Base-by-base conservation (phyloP, 2,329 filamentous ascomycete genomes). In the Acrodontium crateriforme region DNA sequence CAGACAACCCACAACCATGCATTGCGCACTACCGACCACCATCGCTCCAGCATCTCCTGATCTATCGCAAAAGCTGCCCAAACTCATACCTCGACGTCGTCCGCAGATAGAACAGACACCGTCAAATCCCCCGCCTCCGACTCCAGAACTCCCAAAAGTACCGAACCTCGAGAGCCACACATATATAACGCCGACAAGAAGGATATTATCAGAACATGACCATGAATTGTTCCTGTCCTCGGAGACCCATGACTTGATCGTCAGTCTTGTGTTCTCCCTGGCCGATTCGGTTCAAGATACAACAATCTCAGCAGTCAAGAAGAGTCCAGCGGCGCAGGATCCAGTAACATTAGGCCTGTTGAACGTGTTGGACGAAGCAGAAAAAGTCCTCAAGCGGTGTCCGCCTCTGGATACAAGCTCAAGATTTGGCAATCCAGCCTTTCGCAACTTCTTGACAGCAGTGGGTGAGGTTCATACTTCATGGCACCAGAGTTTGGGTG, bases 341-440 rank as follows among this genome's bases (percentile, higher is more conserved):
- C 58, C 65, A 10, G 54, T 65, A 3, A 60, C 91, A 29, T 60
- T 61, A 33, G 65, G 68, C 9, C 69, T 95, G 17, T 53, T 91
- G 20, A 48, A 54, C 10, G 71, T 94, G 12, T 64, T 98, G 8
- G 67, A 77, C 18, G 67, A 75, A 29, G 71, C 79, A 6, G 74
- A 82, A 29, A 54, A 60, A 4, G 62, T 87, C 1, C 65, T 92
- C 4, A 58, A 65, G 9, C 59, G 67, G 28, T 75, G 78, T 28
- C 89, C 89, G 1, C 77, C 89, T 1, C 68, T 87, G 41, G 84
- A 95, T 38, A 80, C 85, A 25, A 84, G 84, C 24, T 93, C 84
- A 6, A 71, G 89, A 15, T 98, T 98, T 53, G 91, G 89, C 25
- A 98, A 98, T 58, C 85, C 84, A 41, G 73, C 79, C 2, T 98